Conservation (phyloP, 164 flowering plant genomes). For the Nelumbo lutea region DNA sequence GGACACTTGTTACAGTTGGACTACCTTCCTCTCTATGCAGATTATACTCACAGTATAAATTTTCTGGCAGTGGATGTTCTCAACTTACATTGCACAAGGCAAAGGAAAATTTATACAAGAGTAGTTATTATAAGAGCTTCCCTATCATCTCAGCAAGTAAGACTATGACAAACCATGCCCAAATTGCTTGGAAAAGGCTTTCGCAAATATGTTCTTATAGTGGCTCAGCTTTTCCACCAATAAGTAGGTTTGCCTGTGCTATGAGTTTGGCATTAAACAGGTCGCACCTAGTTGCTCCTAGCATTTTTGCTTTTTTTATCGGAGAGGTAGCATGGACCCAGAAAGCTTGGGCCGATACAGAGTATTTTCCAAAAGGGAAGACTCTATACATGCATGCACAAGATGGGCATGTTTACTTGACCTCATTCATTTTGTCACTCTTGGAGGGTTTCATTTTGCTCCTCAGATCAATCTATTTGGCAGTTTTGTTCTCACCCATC, state of each 20-base stretch:
- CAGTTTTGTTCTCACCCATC: constrained; percentile 61
- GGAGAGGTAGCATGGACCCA: constrained; percentile 59
- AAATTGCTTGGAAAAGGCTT: constrained; percentile 55
- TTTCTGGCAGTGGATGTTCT: constrained; percentile 19
- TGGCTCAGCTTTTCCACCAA: constrained; percentile 18
- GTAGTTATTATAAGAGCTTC: constrained; percentile 22
- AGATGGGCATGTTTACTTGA: constrained; percentile 48
- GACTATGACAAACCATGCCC: constrained; percentile 40
- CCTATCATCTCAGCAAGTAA: constrained; percentile 28
- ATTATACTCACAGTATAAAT: constrained; percentile 21
- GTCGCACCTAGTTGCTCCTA: constrained; percentile 51
- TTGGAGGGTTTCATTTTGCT: constrained; percentile 48
- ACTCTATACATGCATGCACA: constrained; percentile 53
- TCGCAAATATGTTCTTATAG: constrained; percentile 24
- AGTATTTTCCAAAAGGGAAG: constrained; percentile 30
- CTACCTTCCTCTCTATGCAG: constrained; percentile 23
- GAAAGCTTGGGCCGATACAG: constrained; percentile 30
- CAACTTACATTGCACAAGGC: constrained; percentile 13
- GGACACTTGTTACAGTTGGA: constrained; percentile 20
- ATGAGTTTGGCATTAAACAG: constrained; percentile 57
- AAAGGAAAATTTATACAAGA: constrained; percentile 9
- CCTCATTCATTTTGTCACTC: constrained; percentile 30
- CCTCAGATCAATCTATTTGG: constrained; percentile 53
- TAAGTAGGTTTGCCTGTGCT: constrained; percentile 59
- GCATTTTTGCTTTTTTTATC: constrained; percentile 49